Evolutionary conservation across 1,284 basidiomycete species (phyloP).

Genomic region (Leccinum insolens): DNA sequence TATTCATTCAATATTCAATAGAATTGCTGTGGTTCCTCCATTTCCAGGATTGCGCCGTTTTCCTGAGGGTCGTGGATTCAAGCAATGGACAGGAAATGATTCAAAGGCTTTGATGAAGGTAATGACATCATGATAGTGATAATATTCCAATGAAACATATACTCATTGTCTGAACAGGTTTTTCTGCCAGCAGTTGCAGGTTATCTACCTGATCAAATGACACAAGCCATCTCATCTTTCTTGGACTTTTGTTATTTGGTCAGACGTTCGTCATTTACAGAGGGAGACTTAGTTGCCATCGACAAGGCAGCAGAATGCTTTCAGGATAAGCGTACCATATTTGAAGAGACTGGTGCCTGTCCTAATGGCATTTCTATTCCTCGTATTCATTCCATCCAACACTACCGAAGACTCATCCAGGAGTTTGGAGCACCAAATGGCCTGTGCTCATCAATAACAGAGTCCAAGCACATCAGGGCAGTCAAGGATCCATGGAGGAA

Average conservation of each 20-base stretch:
- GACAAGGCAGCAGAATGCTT: not conserved
- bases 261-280: not conserved
- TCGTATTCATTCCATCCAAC: not conserved
- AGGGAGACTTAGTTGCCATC: not conserved
- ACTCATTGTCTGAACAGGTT: not conserved
- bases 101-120: conserved; percentile 2
- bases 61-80: not conserved
- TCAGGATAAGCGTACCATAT: not conserved
- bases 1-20: not conserved
- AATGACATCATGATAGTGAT: not conserved
- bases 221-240: not conserved
- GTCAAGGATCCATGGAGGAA: conserved; percentile 1
- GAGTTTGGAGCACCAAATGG: conserved; percentile 2
- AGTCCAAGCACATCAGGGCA: not conserved
- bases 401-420: not conserved
- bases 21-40: not conserved
- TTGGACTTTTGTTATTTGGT: not conserved
- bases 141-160: not conserved
- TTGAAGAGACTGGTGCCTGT: not conserved
- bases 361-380: not conserved
- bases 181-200: not conserved
- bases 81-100: conserved; percentile 2
- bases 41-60: not conserved
- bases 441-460: not conserved
- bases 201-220: not conserved